A percentile compares a stretch with the other conserved stretches of the same genome.
Conservation (phyloP, 2,329 filamentous ascomycete species). For the Myotisia sp. region DNA sequence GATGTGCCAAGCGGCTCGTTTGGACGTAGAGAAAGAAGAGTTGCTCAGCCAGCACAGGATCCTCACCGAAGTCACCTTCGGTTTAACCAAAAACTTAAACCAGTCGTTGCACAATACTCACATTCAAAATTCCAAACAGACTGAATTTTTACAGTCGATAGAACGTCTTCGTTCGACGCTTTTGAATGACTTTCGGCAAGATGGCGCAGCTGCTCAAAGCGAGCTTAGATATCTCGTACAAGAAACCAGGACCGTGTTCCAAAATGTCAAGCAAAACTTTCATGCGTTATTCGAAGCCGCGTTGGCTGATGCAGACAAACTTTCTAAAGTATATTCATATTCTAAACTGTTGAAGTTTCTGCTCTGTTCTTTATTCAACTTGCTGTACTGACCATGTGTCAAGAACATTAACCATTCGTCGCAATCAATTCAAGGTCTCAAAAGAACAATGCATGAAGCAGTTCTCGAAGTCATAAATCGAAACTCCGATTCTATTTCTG, state of each 20-base stretch:
- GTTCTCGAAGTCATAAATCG: constrained; percentile 17
- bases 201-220: constrained; percentile 15
- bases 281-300: constrained; percentile 8
- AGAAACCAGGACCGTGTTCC: constrained; percentile 17
- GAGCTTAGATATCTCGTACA: constrained; percentile 17
- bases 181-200: constrained; percentile 21
- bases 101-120: constrained; percentile 21
- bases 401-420: constrained; percentile 17
- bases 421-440: constrained; percentile 12
- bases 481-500: constrained; percentile 16
- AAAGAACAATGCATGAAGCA: constrained; percentile 2
- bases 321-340: constrained; percentile 8
- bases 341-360: constrained; percentile 2
- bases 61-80: constrained; percentile 24
- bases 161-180: constrained; percentile 20
- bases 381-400: not conserved
- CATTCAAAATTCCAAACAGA: constrained; percentile 19
- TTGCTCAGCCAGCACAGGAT: constrained; percentile 27
- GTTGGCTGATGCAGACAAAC: constrained; percentile 4
- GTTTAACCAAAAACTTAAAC: constrained; percentile 23
- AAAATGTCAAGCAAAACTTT: constrained; percentile 14
- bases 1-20: constrained; percentile 48
- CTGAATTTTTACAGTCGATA: constrained; percentile 21
- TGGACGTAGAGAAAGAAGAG: constrained; percentile 42
- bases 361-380: not conserved